phyloP scores from a whole-genome alignment of 805 yeast species.

The Metschnikowia baotianmanensis region DNA sequence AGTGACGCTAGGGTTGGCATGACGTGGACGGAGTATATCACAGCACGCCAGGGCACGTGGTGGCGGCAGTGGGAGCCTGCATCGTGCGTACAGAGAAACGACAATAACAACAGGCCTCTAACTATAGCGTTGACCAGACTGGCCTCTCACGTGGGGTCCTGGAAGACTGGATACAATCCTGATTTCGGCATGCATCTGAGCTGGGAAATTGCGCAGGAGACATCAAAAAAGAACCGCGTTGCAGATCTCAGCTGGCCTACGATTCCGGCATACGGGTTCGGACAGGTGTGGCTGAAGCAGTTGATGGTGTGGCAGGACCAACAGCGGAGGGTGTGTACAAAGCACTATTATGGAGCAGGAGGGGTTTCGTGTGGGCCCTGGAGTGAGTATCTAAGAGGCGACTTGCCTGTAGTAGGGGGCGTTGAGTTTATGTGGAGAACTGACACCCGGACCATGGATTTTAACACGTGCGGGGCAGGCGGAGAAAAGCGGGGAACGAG shows the following conservation, averaged over 20 bases:
- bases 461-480: background rate
- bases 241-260: background rate
- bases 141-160: background rate
- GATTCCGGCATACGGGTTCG: background rate
- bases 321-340: background rate
- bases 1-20: background rate
- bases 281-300: constrained; percentile 2
- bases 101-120: background rate
- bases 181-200: background rate
- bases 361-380: background rate
- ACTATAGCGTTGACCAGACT: background rate
- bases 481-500: too few relatives aligned
- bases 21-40: background rate
- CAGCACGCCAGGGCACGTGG: background rate
- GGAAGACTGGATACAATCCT: background rate
- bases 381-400: background rate
- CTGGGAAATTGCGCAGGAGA: background rate
- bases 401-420: background rate
- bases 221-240: background rate
- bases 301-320: background rate
- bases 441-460: background rate
- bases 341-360: background rate
- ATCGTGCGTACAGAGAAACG: constrained; percentile 2
- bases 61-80: constrained; percentile 5
- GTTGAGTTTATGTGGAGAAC: background rate